Conservation (phyloP, 2,329 filamentous ascomycete genomes). For the Aspergillus eucalypticola region DNA sequence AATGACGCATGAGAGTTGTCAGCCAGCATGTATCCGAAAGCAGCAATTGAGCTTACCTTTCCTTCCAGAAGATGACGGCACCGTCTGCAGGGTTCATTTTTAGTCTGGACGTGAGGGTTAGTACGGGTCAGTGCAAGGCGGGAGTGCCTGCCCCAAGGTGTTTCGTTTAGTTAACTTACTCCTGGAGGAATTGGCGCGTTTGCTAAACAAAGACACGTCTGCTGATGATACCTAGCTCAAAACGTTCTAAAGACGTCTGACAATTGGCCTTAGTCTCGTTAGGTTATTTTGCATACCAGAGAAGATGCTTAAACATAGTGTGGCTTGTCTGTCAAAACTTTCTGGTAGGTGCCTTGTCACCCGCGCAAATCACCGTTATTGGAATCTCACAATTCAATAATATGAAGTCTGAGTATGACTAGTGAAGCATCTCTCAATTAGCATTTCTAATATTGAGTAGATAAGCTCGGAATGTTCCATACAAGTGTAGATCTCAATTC, state of each 20-base stretch:
- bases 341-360: neutral
- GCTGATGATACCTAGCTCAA: too few relatives aligned
- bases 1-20: neutral
- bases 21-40: neutral
- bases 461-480: neutral
- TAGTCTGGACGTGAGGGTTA: neutral
- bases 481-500: too few relatives aligned
- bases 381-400: neutral
- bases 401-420: neutral
- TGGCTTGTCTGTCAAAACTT: neutral
- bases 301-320: neutral
- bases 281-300: too few relatives aligned
- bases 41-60: neutral
- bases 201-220: too few relatives aligned
- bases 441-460: neutral
- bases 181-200: too few relatives aligned
- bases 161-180: too few relatives aligned
- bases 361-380: neutral
- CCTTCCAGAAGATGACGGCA: neutral
- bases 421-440: neutral
- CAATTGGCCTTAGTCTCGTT: too few relatives aligned
- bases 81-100: neutral
- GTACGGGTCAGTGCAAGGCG: too few relatives aligned
- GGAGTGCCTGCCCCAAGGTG: too few relatives aligned
- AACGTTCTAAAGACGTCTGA: too few relatives aligned